These are phyloP conservation scores for Lentinus tigrinus DNA, from an alignment of 768 basidiomycete species.

Conservation along the genomic window DNA sequence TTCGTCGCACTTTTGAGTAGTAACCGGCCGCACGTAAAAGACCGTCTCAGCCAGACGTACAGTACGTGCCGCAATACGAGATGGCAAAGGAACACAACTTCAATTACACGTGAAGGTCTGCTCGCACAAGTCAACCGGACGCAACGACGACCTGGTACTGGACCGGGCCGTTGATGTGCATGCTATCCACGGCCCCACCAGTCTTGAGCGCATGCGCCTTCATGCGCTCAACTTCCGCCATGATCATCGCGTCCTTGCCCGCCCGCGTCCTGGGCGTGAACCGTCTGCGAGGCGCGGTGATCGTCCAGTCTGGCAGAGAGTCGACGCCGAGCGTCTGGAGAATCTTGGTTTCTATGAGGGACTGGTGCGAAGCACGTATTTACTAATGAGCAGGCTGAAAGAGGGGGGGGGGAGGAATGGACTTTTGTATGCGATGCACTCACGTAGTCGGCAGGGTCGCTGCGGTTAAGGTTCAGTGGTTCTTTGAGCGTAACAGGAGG, in stretches of 20 bases:
- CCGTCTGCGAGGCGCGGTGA: slow-evolving; percentile 19
- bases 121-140: no score
- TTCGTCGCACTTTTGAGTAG: no score
- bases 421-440: neutral
- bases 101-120: no score
- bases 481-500: slow-evolving; percentile 34
- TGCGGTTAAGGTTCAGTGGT: slow-evolving; percentile 34
- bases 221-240: slow-evolving; percentile 24
- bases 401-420: neutral
- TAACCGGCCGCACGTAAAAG: no score
- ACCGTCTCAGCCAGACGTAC: no score
- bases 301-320: slow-evolving; percentile 24
- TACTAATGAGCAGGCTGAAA: no score
- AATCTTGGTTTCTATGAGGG: slow-evolving; percentile 36
- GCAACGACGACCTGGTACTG: slow-evolving; percentile 21
- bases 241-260: slow-evolving; percentile 26
- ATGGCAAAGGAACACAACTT: no score
- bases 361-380: slow-evolving; percentile 8
- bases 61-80: no score
- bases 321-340: slow-evolving; percentile 30
- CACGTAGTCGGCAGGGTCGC: slow-evolving; percentile 28
- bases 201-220: slow-evolving; percentile 26
- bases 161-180: slow-evolving; percentile 28
- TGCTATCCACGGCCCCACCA: slow-evolving; percentile 24
- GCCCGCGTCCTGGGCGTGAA: slow-evolving; percentile 25